phyloP scores from a whole-genome alignment of 805 yeast species.

The Maudiozyma saulgeensis region DNA sequence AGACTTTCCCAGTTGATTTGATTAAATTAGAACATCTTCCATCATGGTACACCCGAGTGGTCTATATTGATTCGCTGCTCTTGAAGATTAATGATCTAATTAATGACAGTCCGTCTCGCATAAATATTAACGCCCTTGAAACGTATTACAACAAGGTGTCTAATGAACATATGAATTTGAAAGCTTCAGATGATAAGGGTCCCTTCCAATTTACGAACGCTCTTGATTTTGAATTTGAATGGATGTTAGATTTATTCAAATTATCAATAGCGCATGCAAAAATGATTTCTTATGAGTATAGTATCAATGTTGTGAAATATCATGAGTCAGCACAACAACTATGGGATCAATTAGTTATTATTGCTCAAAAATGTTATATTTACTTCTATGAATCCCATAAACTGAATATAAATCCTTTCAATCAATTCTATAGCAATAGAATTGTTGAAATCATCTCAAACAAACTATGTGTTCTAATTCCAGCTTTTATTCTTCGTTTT shows the following conservation, averaged over 20 bases:
- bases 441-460: conserved; percentile 22
- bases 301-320: conserved; percentile 6
- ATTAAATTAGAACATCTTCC: background rate
- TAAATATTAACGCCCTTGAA: conserved; percentile 9
- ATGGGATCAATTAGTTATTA: conserved; percentile 15
- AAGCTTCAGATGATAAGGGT: background rate
- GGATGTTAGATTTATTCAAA: conserved; percentile 15
- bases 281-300: conserved; percentile 17
- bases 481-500: conserved; percentile 20
- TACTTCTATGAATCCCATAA: conserved; percentile 11
- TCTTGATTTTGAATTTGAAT: conserved; percentile 17
- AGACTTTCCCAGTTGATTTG: conserved; percentile 11
- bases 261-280: conserved; percentile 16
- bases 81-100: conserved; percentile 13
- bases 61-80: conserved; percentile 12
- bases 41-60: conserved; percentile 16
- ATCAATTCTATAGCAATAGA: conserved; percentile 21
- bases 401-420: conserved; percentile 8
- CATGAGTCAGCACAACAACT: conserved; percentile 12
- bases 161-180: conserved; percentile 7
- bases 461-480: conserved; percentile 19
- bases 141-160: conserved; percentile 6
- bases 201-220: conserved; percentile 1
- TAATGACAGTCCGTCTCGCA: conserved; percentile 15
- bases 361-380: conserved; percentile 14